Evolutionary conservation across 2,329 filamentous ascomycete species (phyloP), one percentile per base, ranked within the genome.

Genomic region (Trichoderma sp.): DNA sequence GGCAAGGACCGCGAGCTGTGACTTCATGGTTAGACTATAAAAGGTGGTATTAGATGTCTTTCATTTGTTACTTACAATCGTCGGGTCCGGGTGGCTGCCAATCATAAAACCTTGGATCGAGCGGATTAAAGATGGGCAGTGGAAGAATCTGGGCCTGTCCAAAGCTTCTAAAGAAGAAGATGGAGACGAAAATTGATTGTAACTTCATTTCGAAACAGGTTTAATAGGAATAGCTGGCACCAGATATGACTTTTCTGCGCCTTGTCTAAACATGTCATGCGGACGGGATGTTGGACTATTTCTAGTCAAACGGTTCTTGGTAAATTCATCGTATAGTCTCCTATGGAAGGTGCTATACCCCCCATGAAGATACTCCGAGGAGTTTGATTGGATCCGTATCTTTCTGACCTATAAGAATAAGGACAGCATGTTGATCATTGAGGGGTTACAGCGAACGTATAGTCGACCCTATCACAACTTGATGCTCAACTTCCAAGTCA

Each of bases 1-100:
- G 65, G 8, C 65, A 68, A 35, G 65, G 65, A 16, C 66, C 57
- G 13, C 66, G 66, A 24, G 57, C 66, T 68, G 8, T 40, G 1
- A 24, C 8, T 11, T 24, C 0, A 47, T 10, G 5, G 3, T 56
- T 56, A 67, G 35, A 24, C 4, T 21, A 21, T 49, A 4, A 24
- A 27, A 43, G 37, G 16, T 14, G 14, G 10, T 4, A 3, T 1
- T 0, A 43, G 19, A 5, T 4, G 24, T 49, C 4, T n/a, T 14
- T 19, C 2, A 21, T 11, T 3, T 2, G 13, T 49, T 19, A 57
- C 63, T 66, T 35, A 58, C 63, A 66, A 8, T 66, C 63, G 8
- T 58, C 27, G 2, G 63, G n/a, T 24, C 63, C 63, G 1, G 63
- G 27, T 14, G 63, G 29, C 5, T 58, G 53, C 63, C 63, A 66